phyloP scores from a whole-genome alignment of 2,329 filamentous ascomycete species.

The Talaromyces sp. region DNA sequence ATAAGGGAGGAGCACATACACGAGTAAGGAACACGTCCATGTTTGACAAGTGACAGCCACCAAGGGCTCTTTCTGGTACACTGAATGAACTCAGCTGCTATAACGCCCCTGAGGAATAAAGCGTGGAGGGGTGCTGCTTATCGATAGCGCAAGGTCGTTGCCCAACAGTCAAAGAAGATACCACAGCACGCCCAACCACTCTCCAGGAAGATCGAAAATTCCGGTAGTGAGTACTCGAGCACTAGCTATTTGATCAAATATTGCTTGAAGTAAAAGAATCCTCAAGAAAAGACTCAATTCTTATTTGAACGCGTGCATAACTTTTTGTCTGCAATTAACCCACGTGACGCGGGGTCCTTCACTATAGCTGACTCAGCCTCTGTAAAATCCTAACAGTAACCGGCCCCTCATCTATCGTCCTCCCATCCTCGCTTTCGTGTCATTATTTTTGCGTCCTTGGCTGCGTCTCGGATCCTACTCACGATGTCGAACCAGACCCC shows the following conservation, averaged over 20 bases:
- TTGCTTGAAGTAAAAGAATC: not conserved
- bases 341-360: slow-evolving; percentile 22
- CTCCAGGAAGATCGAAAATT: not conserved
- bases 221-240: not conserved
- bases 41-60: slow-evolving; percentile 27
- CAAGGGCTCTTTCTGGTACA: not conserved
- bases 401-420: slow-evolving; percentile 31
- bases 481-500: slow-evolving; percentile 75
- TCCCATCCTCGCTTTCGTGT: slow-evolving; percentile 24
- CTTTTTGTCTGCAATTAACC: slow-evolving; percentile 4
- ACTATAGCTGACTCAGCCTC: slow-evolving; percentile 28
- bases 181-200: slow-evolving; percentile 4
- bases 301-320: not conserved
- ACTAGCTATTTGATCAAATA: not conserved
- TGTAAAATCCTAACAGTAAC: slow-evolving; percentile 25
- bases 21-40: slow-evolving; percentile 74
- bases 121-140: slow-evolving; percentile 21
- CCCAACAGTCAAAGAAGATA: slow-evolving; percentile 11
- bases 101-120: slow-evolving; percentile 9
- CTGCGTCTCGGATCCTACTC: slow-evolving; percentile 22
- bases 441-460: slow-evolving; percentile 25
- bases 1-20: slow-evolving; percentile 41
- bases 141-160: slow-evolving; percentile 18
- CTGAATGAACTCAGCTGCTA: slow-evolving; percentile 1
- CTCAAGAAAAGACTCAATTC: not conserved